Evolutionary conservation across 208 protist species (phyloP).

Genomic region (Crithidia thermophila): DNA sequence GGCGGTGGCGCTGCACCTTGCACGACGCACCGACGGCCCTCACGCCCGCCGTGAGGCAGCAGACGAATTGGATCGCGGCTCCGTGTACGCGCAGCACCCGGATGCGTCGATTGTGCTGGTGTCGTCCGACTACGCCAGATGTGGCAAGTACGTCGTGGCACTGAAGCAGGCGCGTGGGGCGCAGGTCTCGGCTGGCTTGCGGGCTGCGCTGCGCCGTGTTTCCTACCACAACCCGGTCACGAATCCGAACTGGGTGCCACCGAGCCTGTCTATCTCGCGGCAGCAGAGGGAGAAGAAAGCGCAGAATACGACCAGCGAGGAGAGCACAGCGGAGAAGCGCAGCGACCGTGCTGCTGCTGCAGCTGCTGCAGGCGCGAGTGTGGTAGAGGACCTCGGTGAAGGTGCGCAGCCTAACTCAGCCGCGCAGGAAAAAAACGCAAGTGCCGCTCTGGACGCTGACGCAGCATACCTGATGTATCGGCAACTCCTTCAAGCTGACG

Average conservation of each 20-base stretch:
- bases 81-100: slow-evolving; percentile 32
- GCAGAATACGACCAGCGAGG: neutral
- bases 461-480: slow-evolving; percentile 28
- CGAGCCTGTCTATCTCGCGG: slow-evolving; percentile 44
- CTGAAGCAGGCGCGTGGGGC: slow-evolving; percentile 38
- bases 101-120: slow-evolving; percentile 44
- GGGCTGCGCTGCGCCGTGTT: slow-evolving; percentile 55
- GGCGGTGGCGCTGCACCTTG: slow-evolving; percentile 71
- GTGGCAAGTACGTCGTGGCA: slow-evolving; percentile 70
- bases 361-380: neutral
- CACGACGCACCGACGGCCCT: slow-evolving; percentile 34
- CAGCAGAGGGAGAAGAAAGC: neutral
- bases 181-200: slow-evolving; percentile 26
- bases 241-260: slow-evolving; percentile 71
- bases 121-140: slow-evolving; percentile 54
- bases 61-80: too few species aligned
- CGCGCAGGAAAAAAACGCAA: too few species aligned
- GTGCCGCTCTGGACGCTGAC: slow-evolving; percentile 12
- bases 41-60: too few species aligned
- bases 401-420: neutral
- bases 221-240: slow-evolving; percentile 83
- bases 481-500: neutral
- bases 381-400: neutral
- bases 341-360: neutral
- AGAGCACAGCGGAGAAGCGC: neutral